phyloP scores from a whole-genome alignment of 805 yeast genomes.

The Lachancea waltii region DNA sequence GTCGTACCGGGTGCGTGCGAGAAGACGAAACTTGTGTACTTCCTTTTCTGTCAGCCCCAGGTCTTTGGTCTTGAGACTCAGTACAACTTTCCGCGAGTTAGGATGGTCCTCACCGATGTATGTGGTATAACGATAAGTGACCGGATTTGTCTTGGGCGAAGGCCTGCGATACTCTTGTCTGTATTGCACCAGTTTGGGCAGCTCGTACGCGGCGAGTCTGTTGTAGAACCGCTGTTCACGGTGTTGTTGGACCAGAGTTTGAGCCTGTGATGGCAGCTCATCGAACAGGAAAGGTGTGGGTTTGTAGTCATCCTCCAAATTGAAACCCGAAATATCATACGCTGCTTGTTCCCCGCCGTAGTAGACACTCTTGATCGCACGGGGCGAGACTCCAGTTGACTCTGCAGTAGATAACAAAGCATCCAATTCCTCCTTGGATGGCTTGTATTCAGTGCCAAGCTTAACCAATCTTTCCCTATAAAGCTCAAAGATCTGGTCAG shows the following conservation, averaged over 20 bases:
- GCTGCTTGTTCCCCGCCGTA: slow-evolving; percentile 39
- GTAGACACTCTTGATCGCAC: slow-evolving; percentile 34
- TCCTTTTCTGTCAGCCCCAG: slow-evolving; percentile 47
- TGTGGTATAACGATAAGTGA: slow-evolving; percentile 64
- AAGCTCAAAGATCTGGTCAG: slow-evolving; percentile 53
- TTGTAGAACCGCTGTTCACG: slow-evolving; percentile 71
- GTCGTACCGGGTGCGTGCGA: slow-evolving; percentile 76
- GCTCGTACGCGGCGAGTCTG: slow-evolving; percentile 84
- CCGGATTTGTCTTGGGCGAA: slow-evolving; percentile 40
- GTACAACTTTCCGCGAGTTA: slow-evolving; percentile 50
- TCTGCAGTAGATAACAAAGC: slow-evolving; percentile 47
- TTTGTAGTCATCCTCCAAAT: slow-evolving; percentile 35
- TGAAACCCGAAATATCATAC: slow-evolving; percentile 34
- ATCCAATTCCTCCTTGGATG: slow-evolving; percentile 46
- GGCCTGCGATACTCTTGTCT: slow-evolving; percentile 60
- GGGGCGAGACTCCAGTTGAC: slow-evolving; percentile 36
- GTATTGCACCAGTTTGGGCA: slow-evolving; percentile 75
- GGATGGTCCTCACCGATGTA: slow-evolving; percentile 69
- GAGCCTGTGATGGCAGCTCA: slow-evolving; percentile 65
- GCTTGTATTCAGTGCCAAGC: slow-evolving; percentile 47
- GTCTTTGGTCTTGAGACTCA: slow-evolving; percentile 47
- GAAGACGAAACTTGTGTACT: slow-evolving; percentile 66
- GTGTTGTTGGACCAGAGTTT: slow-evolving; percentile 60
- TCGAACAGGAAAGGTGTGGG: slow-evolving; percentile 47
- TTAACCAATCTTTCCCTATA: slow-evolving; percentile 51